Conservation (phyloP, 108 stramenopile genomes). For the Pseudonitzschia pungens region DNA sequence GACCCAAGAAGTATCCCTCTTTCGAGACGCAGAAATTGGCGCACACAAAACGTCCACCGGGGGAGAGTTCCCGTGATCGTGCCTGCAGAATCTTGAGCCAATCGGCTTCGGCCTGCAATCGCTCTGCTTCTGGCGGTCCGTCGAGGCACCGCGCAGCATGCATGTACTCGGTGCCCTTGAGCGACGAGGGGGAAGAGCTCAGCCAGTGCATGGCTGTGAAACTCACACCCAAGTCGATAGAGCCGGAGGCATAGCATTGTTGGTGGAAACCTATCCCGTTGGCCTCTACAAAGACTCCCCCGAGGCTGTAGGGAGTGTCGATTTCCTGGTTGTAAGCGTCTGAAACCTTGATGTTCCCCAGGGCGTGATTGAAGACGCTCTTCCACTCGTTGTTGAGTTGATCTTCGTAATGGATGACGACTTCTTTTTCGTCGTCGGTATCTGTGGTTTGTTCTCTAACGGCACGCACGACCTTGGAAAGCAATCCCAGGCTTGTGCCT, state of each 20-base stretch:
- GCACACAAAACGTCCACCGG: slow-evolving; percentile 34
- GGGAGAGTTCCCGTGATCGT: slow-evolving; percentile 39
- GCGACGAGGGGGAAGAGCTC: slow-evolving; percentile 25
- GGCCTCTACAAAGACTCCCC: slow-evolving; percentile 38
- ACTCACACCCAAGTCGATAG: slow-evolving; percentile 42
- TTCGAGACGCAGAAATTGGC: slow-evolving; percentile 51
- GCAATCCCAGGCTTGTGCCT: slow-evolving; percentile 39
- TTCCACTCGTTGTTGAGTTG: slow-evolving; percentile 55
- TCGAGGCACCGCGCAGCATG: slow-evolving; percentile 34
- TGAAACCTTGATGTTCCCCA: slow-evolving; percentile 33
- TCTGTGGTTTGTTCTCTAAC: slow-evolving; percentile 24
- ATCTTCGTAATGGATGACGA: slow-evolving; percentile 60
- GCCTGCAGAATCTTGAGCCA: slow-evolving; percentile 44
- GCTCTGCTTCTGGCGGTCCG: slow-evolving; percentile 24
- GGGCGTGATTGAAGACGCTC: slow-evolving; percentile 48
- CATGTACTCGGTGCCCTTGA: slow-evolving; percentile 28
- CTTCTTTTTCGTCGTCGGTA: slow-evolving; percentile 23
- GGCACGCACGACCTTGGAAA: slow-evolving; percentile 30
- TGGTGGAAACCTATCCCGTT: slow-evolving; percentile 46
- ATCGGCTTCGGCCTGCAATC: slow-evolving; percentile 42
- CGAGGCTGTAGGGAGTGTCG: slow-evolving; percentile 23
- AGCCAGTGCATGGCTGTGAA: slow-evolving; percentile 66
- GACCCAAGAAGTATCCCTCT: slow-evolving; percentile 52
- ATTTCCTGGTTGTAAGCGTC: slow-evolving; percentile 36
- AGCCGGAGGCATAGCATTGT: slow-evolving; percentile 45